Conservation (phyloP, 1,139 yeast genomes). For the Yamadazyma siamensis region DNA sequence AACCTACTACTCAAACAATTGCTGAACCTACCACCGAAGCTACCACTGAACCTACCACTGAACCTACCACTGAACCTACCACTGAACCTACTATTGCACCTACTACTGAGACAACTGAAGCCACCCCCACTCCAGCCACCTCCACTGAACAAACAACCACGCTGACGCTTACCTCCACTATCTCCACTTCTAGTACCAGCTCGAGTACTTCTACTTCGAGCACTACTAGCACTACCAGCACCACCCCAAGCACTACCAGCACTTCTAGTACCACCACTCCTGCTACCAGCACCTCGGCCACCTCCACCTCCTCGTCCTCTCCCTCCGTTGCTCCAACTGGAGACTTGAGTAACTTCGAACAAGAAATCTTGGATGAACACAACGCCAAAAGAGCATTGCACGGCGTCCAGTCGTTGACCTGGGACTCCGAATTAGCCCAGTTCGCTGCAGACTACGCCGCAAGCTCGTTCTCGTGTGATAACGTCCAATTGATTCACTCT, state of each 20-base stretch:
- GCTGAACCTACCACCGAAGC: slow-evolving; percentile 6
- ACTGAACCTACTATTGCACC: slow-evolving; percentile 26
- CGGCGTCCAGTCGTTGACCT: slow-evolving; percentile 42
- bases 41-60: slow-evolving; percentile 7
- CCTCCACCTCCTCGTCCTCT: slow-evolving; percentile 8
- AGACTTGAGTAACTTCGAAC: slow-evolving; percentile 21
- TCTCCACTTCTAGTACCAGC: slow-evolving; percentile 11
- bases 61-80: slow-evolving; percentile 3
- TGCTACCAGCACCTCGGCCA: slow-evolving; percentile 11
- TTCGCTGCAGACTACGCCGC: slow-evolving; percentile 49
- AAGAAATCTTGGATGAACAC: slow-evolving; percentile 44
- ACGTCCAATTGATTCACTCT: slow-evolving; percentile 50
- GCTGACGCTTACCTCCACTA: slow-evolving; percentile 10
- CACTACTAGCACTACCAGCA: slow-evolving; percentile 17
- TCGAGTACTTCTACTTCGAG: slow-evolving; percentile 11
- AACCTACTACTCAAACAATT: slow-evolving; percentile 6
- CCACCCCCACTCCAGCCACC: slow-evolving; percentile 10
- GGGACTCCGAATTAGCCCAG: slow-evolving; percentile 46
- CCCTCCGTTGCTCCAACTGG: slow-evolving; percentile 10
- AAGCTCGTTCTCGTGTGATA: slow-evolving; percentile 44
- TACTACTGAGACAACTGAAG: slow-evolving; percentile 3
- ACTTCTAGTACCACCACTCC: slow-evolving; percentile 12
- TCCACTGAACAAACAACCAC: slow-evolving; percentile 11
- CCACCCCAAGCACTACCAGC: slow-evolving; percentile 14
- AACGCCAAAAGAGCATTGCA: slow-evolving; percentile 55